Percentiles rank a stretch among this genome's conserved stretches.
Conservation (phyloP, 2,329 filamentous ascomycete species). For the Diaporthe amygdali region DNA sequence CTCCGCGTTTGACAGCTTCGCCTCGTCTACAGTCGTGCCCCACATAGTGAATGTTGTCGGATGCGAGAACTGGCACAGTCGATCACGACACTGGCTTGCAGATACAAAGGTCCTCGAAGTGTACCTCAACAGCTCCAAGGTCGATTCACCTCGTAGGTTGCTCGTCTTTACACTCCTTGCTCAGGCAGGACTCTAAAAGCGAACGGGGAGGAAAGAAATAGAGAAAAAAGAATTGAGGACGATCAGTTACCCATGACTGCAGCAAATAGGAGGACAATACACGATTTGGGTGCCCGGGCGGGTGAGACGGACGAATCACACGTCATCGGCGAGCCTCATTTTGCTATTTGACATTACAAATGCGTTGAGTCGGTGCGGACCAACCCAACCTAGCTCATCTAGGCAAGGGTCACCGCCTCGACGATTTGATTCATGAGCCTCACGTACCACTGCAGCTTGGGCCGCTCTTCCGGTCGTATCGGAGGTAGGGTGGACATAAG, state of each 20-base stretch:
- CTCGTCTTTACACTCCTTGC: not conserved
- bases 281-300: not conserved
- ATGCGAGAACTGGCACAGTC: not conserved
- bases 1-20: not conserved
- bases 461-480: not conserved
- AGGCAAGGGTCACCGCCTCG: not conserved
- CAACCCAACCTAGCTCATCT: not conserved
- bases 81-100: not conserved
- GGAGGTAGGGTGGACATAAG: conserved; percentile 3
- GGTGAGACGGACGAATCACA: not conserved
- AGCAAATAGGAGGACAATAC: not conserved
- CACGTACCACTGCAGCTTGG: not conserved
- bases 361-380: not conserved
- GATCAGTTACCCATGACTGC: not conserved
- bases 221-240: not conserved
- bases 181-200: not conserved
- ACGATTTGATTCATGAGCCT: not conserved
- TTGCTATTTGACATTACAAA: not conserved
- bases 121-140: not conserved
- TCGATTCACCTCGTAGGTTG: not conserved
- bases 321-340: not conserved
- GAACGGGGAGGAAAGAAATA: not conserved
- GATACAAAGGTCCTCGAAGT: not conserved
- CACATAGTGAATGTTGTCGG: conserved; percentile 12
- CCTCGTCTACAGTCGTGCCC: conserved; percentile 17